A percentile compares a stretch with the other conserved stretches of the same genome.
Conservation (phyloP, 2,329 filamentous ascomycete genomes). For the Calonectria montana region DNA sequence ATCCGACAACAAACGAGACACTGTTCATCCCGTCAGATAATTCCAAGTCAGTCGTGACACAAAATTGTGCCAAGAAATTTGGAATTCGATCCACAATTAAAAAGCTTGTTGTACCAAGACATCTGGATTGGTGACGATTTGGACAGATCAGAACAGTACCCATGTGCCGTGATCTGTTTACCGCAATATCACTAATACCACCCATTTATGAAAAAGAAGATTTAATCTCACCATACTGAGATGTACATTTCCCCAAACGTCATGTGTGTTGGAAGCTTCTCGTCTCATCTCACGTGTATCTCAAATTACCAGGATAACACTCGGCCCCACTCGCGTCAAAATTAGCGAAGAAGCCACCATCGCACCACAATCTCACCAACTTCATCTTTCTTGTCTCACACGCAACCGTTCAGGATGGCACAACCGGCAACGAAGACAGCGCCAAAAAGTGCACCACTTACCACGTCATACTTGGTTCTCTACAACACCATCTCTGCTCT, state of each 20-base stretch:
- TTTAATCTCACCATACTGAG: no score
- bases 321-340: not conserved
- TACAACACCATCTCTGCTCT: conserved; percentile 30
- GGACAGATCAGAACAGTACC: not conserved
- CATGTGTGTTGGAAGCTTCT: not conserved
- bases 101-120: not conserved
- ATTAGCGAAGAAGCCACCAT: not conserved
- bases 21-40: not conserved
- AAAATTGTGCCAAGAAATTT: not conserved
- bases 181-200: no score
- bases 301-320: not conserved
- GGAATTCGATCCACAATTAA: not conserved
- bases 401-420: not conserved
- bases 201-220: no score
- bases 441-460: not conserved
- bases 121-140: not conserved
- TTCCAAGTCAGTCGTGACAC: not conserved
- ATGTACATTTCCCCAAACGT: no score
- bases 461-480: conserved; percentile 20
- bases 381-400: not conserved
- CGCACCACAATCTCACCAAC: not conserved
- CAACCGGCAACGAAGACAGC: not conserved
- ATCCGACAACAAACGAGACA: no score
- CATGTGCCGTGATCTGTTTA: no score
- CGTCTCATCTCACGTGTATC: not conserved